Evolutionary conservation across 495 filamentous ascomycete genomes (phyloP).

Genomic region (Echria macrotheca): DNA sequence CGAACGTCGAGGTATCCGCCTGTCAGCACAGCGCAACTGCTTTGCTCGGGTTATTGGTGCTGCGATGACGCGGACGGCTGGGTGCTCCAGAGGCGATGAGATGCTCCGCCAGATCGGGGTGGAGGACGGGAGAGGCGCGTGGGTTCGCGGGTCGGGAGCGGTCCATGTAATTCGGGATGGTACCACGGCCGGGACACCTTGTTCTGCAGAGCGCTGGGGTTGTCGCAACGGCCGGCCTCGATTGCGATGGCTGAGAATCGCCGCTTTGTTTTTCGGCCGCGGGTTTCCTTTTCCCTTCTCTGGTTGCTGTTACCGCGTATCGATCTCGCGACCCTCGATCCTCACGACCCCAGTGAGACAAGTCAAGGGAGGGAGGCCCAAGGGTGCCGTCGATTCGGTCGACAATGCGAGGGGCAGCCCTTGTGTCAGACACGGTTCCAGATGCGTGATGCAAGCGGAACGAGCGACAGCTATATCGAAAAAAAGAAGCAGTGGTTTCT

Average conservation of each 20-base stretch:
- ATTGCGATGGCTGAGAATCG: not conserved
- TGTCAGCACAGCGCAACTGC: not conserved
- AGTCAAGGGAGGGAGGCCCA: conserved; percentile 3
- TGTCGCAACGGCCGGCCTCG: not conserved
- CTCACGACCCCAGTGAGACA: not conserved
- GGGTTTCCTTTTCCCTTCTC: not conserved
- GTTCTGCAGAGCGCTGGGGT: too few species aligned
- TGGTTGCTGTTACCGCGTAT: not conserved
- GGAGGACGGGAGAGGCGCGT: conserved; percentile 16
- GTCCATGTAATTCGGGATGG: conserved; percentile 15
- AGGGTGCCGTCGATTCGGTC: conserved; percentile 10
- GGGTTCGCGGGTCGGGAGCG: conserved; percentile 18
- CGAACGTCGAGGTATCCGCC: not conserved
- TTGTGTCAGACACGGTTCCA: conserved; percentile 14
- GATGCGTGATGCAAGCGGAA: conserved; percentile 15
- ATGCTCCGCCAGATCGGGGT: conserved; percentile 1
- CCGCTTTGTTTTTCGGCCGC: conserved; percentile 7
- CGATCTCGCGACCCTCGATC: not conserved
- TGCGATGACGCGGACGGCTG: conserved; percentile 12
- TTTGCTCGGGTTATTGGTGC: conserved; percentile 12
- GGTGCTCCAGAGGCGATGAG: not conserved
- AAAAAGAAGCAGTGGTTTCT: conserved; percentile 1
- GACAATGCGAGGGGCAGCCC: conserved; percentile 13
- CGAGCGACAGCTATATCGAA: conserved; percentile 2
- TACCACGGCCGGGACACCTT: not conserved